These are phyloP conservation scores for Kwoniella shivajii DNA, from an alignment of 1,284 basidiomycete genomes.

Conservation along the genomic window DNA sequence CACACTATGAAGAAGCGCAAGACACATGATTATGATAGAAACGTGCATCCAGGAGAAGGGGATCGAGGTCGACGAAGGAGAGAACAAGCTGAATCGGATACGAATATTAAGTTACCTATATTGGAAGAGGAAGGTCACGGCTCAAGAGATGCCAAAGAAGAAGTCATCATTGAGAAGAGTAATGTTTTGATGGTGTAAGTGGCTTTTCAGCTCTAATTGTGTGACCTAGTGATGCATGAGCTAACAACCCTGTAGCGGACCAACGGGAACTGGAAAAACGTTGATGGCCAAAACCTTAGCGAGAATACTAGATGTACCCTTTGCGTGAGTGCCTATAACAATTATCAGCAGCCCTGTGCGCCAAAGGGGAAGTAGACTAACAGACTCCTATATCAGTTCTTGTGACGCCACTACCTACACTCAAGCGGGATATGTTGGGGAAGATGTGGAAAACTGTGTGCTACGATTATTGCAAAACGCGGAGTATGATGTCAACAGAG, in stretches of 20 bases:
- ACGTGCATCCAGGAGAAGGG: neutral
- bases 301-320: constrained; percentile 83
- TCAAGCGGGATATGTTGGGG: constrained; percentile 71
- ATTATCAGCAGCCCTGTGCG: constrained; percentile 50
- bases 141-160: constrained; percentile 14
- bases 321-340: constrained; percentile 62
- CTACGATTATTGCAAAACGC: constrained; percentile 81
- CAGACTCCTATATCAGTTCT: constrained; percentile 32
- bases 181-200: constrained; percentile 84
- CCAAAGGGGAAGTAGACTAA: constrained; percentile 53
- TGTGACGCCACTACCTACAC: constrained; percentile 57
- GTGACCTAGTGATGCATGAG: neutral
- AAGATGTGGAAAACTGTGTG: constrained; percentile 89
- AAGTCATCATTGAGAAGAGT: constrained; percentile 76
- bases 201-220: neutral
- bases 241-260: constrained; percentile 40
- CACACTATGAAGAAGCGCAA: constrained; percentile 25
- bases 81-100: neutral
- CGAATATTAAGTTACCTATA: neutral
- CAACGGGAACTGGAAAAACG: constrained; percentile 72
- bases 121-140: neutral
- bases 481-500: constrained; percentile 76
- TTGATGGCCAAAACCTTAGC: constrained; percentile 82
- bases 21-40: neutral
- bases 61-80: neutral